Evolutionary conservation across 2,329 filamentous ascomycete genomes (phyloP), one percentile per base, ranked within the genome.

Genomic region (Purpureocillium takamizusanense): DNA sequence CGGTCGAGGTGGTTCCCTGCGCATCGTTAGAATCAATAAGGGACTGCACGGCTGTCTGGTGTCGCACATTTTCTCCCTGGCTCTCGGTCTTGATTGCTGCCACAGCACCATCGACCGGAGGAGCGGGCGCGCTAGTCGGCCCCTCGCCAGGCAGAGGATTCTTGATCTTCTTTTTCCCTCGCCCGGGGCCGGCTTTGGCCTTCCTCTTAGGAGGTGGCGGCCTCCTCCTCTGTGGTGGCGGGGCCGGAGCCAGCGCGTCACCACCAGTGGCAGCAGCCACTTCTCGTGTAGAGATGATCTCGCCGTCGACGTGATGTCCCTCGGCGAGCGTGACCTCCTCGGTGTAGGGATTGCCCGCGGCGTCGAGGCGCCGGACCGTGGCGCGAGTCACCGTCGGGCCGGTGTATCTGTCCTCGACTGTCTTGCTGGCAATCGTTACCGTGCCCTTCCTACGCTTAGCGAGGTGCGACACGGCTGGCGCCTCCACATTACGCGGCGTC

Each of bases 241-340:
- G 50, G 16, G 57, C 56, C 3, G 55, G 47, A 4, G 43, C 73
- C 63, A 48, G 74, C 56, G 46, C 71, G 62, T 70, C 82, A 7
- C 73, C 61, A n/a, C 74, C 70, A 1, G 72, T 73, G 6, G 70
- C 69, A 30, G 77, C 75, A 3, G 71, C 70, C 0, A 69, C 61
- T 28, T 78, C 63, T 7, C 70, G 70, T 2, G 73, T 77, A 0
- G 74, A 70, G 42, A 86, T 76, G 36, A 95, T 81, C 55, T 95
- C 88, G 40, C 87, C 87, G 46, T 90, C 84, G 1, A 94, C 74
- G 5, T 69, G 67, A 55, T 92, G 84, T 1, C 87, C 88, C 41
- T 90, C 84, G 5, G 79, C 76, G 4, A 94, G 73, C 15, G 86
- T 83, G 7, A 92, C 79, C 51, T 94, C 86, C 57, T 92, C 87